Evolutionary conservation across 768 basidiomycete species (phyloP), one percentile per base, ranked within the genome.

Genomic region (Mycena maculata): DNA sequence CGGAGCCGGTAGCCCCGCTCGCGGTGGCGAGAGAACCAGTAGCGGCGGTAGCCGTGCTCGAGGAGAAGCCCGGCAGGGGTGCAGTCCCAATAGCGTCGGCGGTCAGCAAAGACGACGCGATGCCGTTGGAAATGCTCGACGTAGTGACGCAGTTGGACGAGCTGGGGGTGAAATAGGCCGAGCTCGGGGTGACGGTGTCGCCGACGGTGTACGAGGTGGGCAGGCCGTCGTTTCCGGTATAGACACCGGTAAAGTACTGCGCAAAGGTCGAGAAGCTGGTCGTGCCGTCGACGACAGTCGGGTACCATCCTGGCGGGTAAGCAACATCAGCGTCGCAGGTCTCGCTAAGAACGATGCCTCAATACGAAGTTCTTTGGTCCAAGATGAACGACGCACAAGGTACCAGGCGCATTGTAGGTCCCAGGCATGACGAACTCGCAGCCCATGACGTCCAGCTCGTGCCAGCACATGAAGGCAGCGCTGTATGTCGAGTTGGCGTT

Each of bases 371-470:
- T 16, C 38, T 36, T 36, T 36, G 33, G n/a, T n/a, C n/a, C n/a
- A n/a, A n/a, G n/a, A n/a, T n/a, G 2, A 15, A 41, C 15, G 39
- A 71, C 83, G 69, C 63, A 83, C 82, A 83, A 85, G 20, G 81
- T 83, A 3, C 79, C 80, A 30, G 82, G 47, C 48, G 76, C 73
- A 49, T 82, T 69, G 73, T 83, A 84, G 60, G 83, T 82, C 20
- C 82, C 83, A 10, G 83, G 83, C 83, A 85, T 84, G 36, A 83
- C 83, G 58, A 82, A 84, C 31, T 77, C 71, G 63, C 83, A 85
- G 25, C 83, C 83, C 78, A 83, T 81, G 49, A 80, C 77, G 61
- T 85, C 83, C 25, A 84, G 78, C 65, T 84, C 79, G 66, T 84
- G 83, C 79, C 79, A 80, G 65, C 82, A 84, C 83, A 84, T 84